phyloP scores from a whole-genome alignment of 768 basidiomycete species.

The Tephrocybe sp. region DNA sequence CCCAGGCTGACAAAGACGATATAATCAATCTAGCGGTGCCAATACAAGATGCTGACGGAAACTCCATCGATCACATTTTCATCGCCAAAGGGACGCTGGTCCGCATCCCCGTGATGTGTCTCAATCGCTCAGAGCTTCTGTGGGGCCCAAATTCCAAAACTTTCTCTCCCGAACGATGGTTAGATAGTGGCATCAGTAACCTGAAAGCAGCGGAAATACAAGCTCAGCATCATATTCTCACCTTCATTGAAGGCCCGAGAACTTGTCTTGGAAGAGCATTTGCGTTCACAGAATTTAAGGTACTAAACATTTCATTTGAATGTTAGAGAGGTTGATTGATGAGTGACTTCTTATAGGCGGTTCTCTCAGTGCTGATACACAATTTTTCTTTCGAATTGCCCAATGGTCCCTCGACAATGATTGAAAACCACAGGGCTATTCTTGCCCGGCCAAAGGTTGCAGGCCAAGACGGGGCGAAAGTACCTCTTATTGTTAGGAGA shows the following conservation, averaged over 20 bases:
- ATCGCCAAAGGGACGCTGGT: slow-evolving; percentile 41
- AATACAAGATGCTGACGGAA: slow-evolving; percentile 24
- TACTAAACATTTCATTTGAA: slow-evolving; percentile 10
- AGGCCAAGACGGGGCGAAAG: slow-evolving; percentile 26
- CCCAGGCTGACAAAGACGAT: slow-evolving; percentile 2
- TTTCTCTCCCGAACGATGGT: slow-evolving; percentile 47
- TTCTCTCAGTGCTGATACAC: slow-evolving; percentile 39
- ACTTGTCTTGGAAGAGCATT: slow-evolving; percentile 46
- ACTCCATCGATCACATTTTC: slow-evolving; percentile 27
- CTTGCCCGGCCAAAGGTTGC: slow-evolving; percentile 34
- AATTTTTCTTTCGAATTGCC: slow-evolving; percentile 40
- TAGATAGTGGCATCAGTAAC: slow-evolving; percentile 21
- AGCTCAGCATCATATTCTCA: slow-evolving; percentile 39
- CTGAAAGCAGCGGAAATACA: slow-evolving; percentile 30
- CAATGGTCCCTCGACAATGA: slow-evolving; percentile 30
- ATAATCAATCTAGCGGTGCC: slow-evolving; percentile 20
- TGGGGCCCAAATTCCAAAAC: slow-evolving; percentile 47
- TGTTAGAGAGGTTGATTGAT: neutral
- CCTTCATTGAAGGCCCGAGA: slow-evolving; percentile 45
- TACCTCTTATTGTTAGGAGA: slow-evolving; percentile 30
- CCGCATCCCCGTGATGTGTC: slow-evolving; percentile 33
- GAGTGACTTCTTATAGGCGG: slow-evolving; percentile 29
- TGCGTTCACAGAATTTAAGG: slow-evolving; percentile 42
- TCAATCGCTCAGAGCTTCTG: slow-evolving; percentile 38
- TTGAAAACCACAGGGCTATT: slow-evolving; percentile 29